Conservation (phyloP, 2,329 filamentous ascomycete species). For the Stemphylium vesicarium region DNA sequence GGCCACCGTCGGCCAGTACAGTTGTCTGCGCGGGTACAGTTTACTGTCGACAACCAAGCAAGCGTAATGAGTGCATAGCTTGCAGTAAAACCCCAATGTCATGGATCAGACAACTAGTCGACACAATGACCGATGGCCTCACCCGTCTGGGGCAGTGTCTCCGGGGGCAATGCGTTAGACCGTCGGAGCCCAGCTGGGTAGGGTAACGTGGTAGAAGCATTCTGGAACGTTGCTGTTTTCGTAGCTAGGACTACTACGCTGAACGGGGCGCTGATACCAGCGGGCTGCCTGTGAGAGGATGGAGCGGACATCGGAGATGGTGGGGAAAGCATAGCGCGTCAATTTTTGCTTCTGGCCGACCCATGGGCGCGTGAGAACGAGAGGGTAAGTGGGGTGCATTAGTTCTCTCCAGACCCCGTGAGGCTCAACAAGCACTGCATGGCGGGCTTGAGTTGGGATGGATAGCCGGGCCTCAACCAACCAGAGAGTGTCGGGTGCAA, state of each 20-base stretch:
- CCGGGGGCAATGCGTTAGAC: not conserved
- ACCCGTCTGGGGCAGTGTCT: not conserved
- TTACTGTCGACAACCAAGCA: not conserved
- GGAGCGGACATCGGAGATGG: constrained; percentile 13
- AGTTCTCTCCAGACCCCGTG: constrained; percentile 27
- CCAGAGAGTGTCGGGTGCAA: constrained; percentile 8
- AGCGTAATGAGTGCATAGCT: not conserved
- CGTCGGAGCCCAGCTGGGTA: not conserved
- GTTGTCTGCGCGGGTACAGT: not conserved
- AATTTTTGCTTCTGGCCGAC: constrained; percentile 35
- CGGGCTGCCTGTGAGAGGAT: constrained; percentile 9
- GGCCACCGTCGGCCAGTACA: not conserved
- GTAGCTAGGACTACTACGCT: constrained; percentile 4
- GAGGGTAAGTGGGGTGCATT: constrained; percentile 34
- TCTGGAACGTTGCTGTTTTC: constrained; percentile 22
- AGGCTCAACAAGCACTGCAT: constrained; percentile 37
- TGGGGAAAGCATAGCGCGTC: constrained; percentile 13
- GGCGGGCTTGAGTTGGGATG: constrained; percentile 20
- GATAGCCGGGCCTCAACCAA: constrained; percentile 24
- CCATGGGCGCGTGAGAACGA: constrained; percentile 16
- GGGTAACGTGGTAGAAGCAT: constrained; percentile 16
- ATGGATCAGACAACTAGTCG: not conserved
- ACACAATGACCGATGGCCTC: constrained; percentile 1
- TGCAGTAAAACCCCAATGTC: not conserved
- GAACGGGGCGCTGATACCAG: constrained; percentile 11